phyloP scores from a whole-genome alignment of 2,329 filamentous ascomycete species.

The Cryphonectria naterciae region DNA sequence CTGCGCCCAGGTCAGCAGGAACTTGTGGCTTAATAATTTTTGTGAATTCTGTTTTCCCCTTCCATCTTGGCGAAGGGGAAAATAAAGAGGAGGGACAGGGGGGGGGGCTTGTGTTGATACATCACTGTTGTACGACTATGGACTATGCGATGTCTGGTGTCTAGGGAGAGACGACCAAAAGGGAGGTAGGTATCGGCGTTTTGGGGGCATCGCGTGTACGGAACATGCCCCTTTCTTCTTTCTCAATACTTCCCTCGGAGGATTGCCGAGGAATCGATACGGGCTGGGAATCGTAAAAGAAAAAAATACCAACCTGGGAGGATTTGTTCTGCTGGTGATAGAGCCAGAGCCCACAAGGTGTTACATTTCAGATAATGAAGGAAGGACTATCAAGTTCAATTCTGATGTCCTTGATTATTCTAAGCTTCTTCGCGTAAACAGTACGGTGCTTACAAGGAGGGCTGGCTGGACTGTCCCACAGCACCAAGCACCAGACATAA shows the following conservation, averaged over 20 bases:
- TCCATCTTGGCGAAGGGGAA: background rate
- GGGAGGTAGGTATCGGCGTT: background rate
- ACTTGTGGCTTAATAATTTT: background rate
- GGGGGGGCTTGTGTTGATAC: background rate
- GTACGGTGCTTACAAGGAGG: no score
- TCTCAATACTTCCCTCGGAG: background rate
- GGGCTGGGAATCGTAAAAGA: background rate
- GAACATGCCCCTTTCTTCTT: constrained; percentile 4
- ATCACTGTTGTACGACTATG: background rate
- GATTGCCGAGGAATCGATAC: background rate
- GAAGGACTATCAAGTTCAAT: background rate
- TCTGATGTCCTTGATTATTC: background rate
- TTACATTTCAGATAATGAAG: background rate
- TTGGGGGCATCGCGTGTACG: background rate
- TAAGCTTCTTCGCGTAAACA: background rate
- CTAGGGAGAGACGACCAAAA: background rate
- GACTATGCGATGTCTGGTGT: background rate
- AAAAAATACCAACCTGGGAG: background rate
- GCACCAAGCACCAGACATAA: no score
- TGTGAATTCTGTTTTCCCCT: background rate
- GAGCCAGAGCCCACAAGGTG: background rate
- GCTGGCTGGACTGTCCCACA: no score
- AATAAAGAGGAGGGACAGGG: background rate
- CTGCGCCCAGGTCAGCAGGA: background rate
- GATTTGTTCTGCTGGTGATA: background rate